Percentiles rank a stretch among this genome's conserved stretches.
Conservation (phyloP, 2,329 filamentous ascomycete species). For the Aureobasidium sp. region DNA sequence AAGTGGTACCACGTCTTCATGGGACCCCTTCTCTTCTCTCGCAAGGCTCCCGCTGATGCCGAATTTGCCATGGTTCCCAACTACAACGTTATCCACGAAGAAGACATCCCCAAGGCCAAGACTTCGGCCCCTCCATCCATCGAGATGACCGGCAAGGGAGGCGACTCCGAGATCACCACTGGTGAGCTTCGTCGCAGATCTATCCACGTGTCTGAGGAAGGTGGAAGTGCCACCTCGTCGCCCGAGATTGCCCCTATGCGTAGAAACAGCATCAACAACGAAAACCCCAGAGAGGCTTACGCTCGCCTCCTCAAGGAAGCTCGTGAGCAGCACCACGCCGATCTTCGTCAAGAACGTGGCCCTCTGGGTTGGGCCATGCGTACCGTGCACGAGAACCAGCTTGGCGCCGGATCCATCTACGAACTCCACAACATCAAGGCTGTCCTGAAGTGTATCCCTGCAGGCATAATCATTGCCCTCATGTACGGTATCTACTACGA, state of each 20-base stretch:
- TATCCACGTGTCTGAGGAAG: background rate
- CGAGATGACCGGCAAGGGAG: background rate
- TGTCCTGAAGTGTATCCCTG: conserved; percentile 59
- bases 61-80: conserved; percentile 58
- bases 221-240: background rate
- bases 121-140: background rate
- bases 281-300: background rate
- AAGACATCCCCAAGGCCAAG: conserved; percentile 35
- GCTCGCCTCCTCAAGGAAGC: background rate
- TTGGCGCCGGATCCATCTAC: conserved; percentile 66
- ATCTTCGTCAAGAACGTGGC: conserved; percentile 47
- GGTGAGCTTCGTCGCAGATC: conserved; percentile 5
- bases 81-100: conserved; percentile 64
- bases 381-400: conserved; percentile 63
- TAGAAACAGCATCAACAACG: background rate
- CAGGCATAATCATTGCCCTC: conserved; percentile 53
- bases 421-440: conserved; percentile 64
- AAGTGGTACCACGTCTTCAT: conserved; percentile 28
- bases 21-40: conserved; percentile 38
- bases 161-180: background rate
- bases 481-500: conserved; percentile 77
- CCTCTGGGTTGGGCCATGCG: conserved; percentile 82
- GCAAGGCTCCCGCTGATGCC: conserved; percentile 47
- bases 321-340: conserved; percentile 52
- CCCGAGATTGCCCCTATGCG: background rate